Evolutionary conservation across 2,329 filamentous ascomycete species (phyloP).

Genomic region (Venturia effusa): DNA sequence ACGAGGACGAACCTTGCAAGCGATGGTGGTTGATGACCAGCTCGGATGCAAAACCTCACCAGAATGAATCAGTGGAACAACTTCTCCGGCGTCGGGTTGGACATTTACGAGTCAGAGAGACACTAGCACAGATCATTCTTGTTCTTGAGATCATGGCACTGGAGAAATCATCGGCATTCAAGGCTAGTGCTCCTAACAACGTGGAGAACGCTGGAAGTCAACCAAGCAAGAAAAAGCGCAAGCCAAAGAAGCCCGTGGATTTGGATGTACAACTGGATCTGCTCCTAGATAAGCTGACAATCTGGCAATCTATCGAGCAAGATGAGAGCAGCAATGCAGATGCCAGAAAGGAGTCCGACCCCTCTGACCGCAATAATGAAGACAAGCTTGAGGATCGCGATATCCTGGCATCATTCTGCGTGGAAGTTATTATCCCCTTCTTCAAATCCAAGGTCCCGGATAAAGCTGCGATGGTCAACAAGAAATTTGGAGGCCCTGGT

Average conservation of each 20-base stretch:
- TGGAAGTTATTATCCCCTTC: conserved; percentile 72
- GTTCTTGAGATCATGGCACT: conserved; percentile 67
- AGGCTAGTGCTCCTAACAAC: conserved; percentile 6
- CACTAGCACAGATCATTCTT: conserved; percentile 69
- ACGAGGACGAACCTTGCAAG: conserved; percentile 53
- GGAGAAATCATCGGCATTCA: conserved; percentile 36
- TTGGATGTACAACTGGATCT: conserved; percentile 57
- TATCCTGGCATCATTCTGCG: conserved; percentile 63
- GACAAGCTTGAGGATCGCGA: conserved; percentile 31
- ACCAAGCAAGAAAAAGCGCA: conserved; percentile 21
- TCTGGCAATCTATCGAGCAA: conserved; percentile 68
- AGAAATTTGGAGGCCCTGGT: conserved; percentile 63
- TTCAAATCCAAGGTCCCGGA: conserved; percentile 68
- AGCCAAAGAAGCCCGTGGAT: conserved; percentile 53
- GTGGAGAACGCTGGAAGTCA: conserved; percentile 15
- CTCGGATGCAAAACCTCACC: neutral
- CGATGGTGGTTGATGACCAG: conserved; percentile 57
- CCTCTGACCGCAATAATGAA: neutral
- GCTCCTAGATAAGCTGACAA: conserved; percentile 66
- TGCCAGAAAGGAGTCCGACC: conserved; percentile 8
- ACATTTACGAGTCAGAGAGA: conserved; percentile 61
- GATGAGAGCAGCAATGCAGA: conserved; percentile 35
- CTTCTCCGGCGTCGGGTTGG: conserved; percentile 53
- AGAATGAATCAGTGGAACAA: conserved; percentile 32
- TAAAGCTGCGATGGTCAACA: conserved; percentile 58